phyloP scores from a whole-genome alignment of 2,329 filamentous ascomycete species.

The Epichloe typhina region DNA sequence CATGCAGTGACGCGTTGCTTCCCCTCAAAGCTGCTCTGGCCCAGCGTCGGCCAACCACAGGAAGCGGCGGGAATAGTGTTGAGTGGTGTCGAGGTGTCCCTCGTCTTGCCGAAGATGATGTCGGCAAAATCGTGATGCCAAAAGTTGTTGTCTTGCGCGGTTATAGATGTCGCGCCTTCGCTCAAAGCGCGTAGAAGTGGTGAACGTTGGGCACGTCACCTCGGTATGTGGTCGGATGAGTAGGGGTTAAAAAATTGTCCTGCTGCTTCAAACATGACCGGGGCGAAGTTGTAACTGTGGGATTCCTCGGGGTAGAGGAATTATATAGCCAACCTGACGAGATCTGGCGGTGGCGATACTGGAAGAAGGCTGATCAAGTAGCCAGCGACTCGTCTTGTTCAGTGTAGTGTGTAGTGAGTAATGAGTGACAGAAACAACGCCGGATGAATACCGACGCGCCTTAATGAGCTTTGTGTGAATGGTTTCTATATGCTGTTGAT shows the following conservation, averaged over 20 bases:
- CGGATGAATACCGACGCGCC: constrained; percentile 13
- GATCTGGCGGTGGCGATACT: constrained; percentile 15
- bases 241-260: constrained; percentile 40
- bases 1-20: constrained; percentile 10
- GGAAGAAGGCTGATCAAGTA: constrained; percentile 16
- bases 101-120: background rate
- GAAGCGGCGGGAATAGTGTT: background rate
- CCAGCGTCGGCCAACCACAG: constrained; percentile 8
- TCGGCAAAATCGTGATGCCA: background rate
- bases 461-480: constrained; percentile 7
- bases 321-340: constrained; percentile 17
- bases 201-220: constrained; percentile 40
- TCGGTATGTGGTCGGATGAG: constrained; percentile 48
- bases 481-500: constrained; percentile 13
- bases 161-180: background rate
- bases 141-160: background rate
- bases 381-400: constrained; percentile 12
- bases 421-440: constrained; percentile 16
- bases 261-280: constrained; percentile 43
- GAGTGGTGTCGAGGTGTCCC: background rate
- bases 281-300: constrained; percentile 18
- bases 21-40: constrained; percentile 1
- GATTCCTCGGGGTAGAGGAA: constrained; percentile 17
- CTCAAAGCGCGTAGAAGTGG: constrained; percentile 22
- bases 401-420: constrained; percentile 1